Base-by-base conservation (phyloP, 1,284 basidiomycete genomes). In the Coniferiporia sulphurascens region DNA sequence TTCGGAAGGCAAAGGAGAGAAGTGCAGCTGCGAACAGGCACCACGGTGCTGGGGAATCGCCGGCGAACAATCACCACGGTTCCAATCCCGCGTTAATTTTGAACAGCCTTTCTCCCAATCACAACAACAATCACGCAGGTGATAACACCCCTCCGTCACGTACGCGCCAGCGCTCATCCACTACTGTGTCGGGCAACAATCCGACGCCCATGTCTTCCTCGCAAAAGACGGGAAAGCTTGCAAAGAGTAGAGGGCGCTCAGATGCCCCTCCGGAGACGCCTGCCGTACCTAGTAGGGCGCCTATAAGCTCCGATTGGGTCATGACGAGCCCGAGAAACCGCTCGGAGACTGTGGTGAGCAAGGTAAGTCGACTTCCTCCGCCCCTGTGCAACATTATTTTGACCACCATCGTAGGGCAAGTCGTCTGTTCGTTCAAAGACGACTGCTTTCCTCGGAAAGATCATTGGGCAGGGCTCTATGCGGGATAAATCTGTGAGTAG, bases 1-100 rank as follows among this genome's bases (percentile, higher is more conserved):
- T 93, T 55, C 81, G 87, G 63, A 93, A 92, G 73, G 86, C 88
- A 38, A 89, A 86, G 71, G 87, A 88, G 66, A 78, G 80, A 51
- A 83, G 83, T 38, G 77, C 52, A 5, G 58, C 58, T 15, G 57
- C 41, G 1, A 41, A 8, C 38, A 41, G 7, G 9, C 38, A 41
- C 15, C 57, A 53, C 6, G 44, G 8, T 46, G n/a, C 15, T 17
- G 44, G 3, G 19, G 44, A 46, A 9, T 17, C 44, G 3, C 44
- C 12, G 41, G n/a, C 10, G 3, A 43, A 43, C 10, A n/a, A 43
- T 43, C 41, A n/a, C 41, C 41, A 43, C n/a, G 41, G 44, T 17
- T 3, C 8, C 19, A 21, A 17, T n/a, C 15, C 44, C 8, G 15
- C 3, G n/a, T 52, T 27, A 7, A 46, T 34, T 52, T 27, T 55